Evolutionary conservation across 1,284 basidiomycete species (phyloP).

Genomic region (Bothia castanella): DNA sequence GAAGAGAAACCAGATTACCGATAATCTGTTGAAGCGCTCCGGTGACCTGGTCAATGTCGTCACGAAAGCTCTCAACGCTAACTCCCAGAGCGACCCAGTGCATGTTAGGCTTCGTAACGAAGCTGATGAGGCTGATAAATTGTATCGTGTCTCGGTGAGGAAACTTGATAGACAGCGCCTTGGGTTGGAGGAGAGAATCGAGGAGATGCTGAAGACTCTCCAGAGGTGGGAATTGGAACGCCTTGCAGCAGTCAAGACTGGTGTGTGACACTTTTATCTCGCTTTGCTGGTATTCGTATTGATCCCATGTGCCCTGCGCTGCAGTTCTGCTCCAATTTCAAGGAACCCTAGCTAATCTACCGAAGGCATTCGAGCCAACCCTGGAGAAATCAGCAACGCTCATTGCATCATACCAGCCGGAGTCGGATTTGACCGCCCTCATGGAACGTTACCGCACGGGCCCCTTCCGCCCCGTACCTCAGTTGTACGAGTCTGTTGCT

Average conservation of each 20-base stretch:
- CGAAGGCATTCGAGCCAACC: slow-evolving; percentile 60
- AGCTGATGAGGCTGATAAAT: slow-evolving; percentile 72
- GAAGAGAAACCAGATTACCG: slow-evolving; percentile 46
- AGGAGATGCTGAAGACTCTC: slow-evolving; percentile 73
- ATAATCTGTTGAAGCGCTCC: slow-evolving; percentile 64
- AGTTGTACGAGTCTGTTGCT: slow-evolving; percentile 79
- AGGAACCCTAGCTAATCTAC: slow-evolving; percentile 66
- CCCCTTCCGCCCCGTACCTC: slow-evolving; percentile 79
- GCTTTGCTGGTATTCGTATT: not conserved
- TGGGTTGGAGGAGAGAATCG: slow-evolving; percentile 79
- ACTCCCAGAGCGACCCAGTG: slow-evolving; percentile 52
- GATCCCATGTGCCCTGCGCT: not conserved
- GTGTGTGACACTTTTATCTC: slow-evolving; percentile 37
- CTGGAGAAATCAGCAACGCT: slow-evolving; percentile 69
- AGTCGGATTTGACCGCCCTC: slow-evolving; percentile 75
- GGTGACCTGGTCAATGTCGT: slow-evolving; percentile 69
- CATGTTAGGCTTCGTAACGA: slow-evolving; percentile 70
- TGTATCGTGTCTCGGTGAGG: slow-evolving; percentile 72
- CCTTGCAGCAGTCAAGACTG: slow-evolving; percentile 77
- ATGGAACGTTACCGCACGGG: slow-evolving; percentile 90
- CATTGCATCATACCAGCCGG: slow-evolving; percentile 80
- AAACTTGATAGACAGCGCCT: slow-evolving; percentile 77
- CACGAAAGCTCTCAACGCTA: slow-evolving; percentile 60
- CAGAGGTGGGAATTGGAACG: slow-evolving; percentile 86
- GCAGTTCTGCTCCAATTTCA: slow-evolving; percentile 81